Conservation (phyloP, 1,284 basidiomycete species). For the Grifola frondosa region DNA sequence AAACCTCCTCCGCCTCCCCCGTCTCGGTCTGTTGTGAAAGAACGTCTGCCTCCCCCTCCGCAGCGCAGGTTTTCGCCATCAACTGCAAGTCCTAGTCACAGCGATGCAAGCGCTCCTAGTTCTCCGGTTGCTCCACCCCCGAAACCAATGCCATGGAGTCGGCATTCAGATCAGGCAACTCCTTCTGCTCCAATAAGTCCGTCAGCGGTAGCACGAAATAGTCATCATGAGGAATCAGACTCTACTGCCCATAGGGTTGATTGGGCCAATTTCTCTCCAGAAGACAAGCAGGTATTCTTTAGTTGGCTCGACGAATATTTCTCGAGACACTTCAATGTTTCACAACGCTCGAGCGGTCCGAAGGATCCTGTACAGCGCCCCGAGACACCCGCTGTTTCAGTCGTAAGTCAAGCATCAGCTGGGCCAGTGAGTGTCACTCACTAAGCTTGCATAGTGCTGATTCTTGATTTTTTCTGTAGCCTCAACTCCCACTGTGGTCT, state of each 20-base stretch:
- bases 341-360: constrained; percentile 11
- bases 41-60: constrained; percentile 20
- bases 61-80: constrained; percentile 17
- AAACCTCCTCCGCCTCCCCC: constrained; percentile 22
- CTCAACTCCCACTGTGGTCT: constrained; percentile 11
- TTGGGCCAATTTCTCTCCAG: constrained; percentile 62
- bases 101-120: constrained; percentile 5
- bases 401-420: too few species aligned
- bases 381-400: constrained; percentile 5
- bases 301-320: constrained; percentile 79
- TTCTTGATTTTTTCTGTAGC: constrained; percentile 7
- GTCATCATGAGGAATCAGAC: not conserved
- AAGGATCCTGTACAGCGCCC: constrained; percentile 7
- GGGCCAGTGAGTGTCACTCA: too few species aligned
- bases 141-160: constrained; percentile 1
- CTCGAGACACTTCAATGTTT: constrained; percentile 38
- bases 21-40: too few species aligned
- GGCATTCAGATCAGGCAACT: constrained; percentile 13
- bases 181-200: constrained; percentile 6
- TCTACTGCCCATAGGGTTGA: constrained; percentile 42
- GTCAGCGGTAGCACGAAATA: constrained; percentile 9
- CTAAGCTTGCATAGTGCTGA: too few species aligned
- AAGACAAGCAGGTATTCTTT: constrained; percentile 75
- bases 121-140: constrained; percentile 5
- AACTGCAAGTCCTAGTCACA: constrained; percentile 4